Base-by-base conservation (phyloP, 2,329 filamentous ascomycete genomes). In the Fusarium bactridioides region DNA sequence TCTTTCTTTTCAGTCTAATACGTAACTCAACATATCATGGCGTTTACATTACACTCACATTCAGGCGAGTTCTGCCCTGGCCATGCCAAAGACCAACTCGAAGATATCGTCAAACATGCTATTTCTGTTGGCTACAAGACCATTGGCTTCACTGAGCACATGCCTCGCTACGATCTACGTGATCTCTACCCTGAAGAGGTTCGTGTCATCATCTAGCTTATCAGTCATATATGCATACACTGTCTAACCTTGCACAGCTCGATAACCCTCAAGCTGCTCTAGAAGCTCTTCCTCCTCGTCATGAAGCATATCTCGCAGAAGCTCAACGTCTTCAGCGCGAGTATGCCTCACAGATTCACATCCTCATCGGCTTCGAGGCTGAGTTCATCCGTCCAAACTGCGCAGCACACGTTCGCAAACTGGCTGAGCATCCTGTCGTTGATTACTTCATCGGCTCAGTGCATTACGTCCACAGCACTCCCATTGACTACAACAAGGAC, bases 31-130 rank as follows among this genome's bases (percentile, higher is more conserved):
- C n/a, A 38, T 27, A 31, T 43, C 58, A 98, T 98, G 96, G 95
- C 95, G 4, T 97, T 97, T 84, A 97, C 96, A 9, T 97, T 98
- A 86, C 96, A 99, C 83, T 97, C 94, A 79, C 96, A 99, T 84
- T 98, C 96, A 41, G 96, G 96, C 72, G 94, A 99, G 81, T 99
- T 99, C 85, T 99, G 96, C 84, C 91, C 91, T 15, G 90, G 92
- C 76, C 96, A 99, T 84, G 96, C 96, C 56, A 90, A 92, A 79
- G 90, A 97, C 80, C 88, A 90, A 25, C 88, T 99, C 15, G 95
- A 98, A 81, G 91, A 94, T 73, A 89, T 98, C 54, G 86, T 98
- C 76, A 88, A 91, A 78, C 88, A 91, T 18, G 95, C 95, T 73
- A 94, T 98, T 74, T 82, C 86, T 53, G 87, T 92, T 69, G 91